A percentile compares a stretch with the other conserved stretches of the same genome.
phyloP scores from a whole-genome alignment of 1,284 basidiomycete genomes.

The Pascua sp. region DNA sequence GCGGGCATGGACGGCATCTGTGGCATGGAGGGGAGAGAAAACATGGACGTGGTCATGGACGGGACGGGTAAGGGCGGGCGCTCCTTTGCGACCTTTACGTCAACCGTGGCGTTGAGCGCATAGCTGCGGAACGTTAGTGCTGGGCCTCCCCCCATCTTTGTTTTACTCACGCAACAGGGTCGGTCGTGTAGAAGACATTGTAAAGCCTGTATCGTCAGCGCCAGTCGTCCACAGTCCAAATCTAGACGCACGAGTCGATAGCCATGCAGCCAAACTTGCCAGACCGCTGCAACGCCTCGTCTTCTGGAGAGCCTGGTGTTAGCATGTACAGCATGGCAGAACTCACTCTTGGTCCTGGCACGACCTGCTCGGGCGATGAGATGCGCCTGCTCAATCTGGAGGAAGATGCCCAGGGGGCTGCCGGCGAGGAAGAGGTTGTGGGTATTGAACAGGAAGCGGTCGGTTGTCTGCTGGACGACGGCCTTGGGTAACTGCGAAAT shows the following conservation, averaged over 20 bases:
- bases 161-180: constrained; percentile 50
- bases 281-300: constrained; percentile 45
- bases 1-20: constrained; percentile 32
- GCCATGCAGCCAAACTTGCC: constrained; percentile 57
- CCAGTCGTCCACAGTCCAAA: too few species aligned
- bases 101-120: constrained; percentile 46
- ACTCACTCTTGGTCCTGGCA: constrained; percentile 50
- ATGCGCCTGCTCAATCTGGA: constrained; percentile 56
- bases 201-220: constrained; percentile 32
- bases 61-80: constrained; percentile 52
- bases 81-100: constrained; percentile 42
- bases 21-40: constrained; percentile 31
- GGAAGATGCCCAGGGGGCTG: constrained; percentile 56
- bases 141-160: too few species aligned
- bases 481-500: constrained; percentile 47
- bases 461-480: constrained; percentile 33
- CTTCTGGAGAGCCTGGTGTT: constrained; percentile 10
- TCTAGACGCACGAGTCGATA: constrained; percentile 46
- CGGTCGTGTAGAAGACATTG: constrained; percentile 56
- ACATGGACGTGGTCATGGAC: constrained; percentile 42
- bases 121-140: constrained; percentile 11
- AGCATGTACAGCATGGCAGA: not conserved
- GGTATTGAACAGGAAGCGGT: constrained; percentile 54
- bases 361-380: constrained; percentile 56
- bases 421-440: constrained; percentile 55